Evolutionary conservation across 192 early-diverging fungal species (phyloP).

Genomic region (Gonapodya prolifera): DNA sequence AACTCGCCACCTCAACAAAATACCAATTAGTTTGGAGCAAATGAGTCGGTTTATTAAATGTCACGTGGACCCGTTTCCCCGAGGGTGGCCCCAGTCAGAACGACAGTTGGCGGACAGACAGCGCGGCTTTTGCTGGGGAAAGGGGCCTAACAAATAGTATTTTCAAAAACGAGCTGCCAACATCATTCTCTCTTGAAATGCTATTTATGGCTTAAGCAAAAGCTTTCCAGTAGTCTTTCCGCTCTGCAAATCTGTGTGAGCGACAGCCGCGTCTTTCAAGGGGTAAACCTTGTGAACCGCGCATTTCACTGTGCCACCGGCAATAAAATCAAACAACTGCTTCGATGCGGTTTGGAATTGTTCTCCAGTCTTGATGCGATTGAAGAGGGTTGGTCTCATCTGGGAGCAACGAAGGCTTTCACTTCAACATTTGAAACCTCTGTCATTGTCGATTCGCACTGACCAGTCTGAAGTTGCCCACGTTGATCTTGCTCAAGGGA

Average conservation of each 20-base stretch:
- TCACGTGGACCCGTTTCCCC: too few species aligned
- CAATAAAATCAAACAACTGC: constrained; percentile 48
- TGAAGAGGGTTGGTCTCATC: neutral
- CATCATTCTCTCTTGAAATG: constrained; percentile 19
- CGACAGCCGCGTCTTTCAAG: constrained; percentile 56
- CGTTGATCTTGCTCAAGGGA: constrained; percentile 38
- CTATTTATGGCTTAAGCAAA: constrained; percentile 34
- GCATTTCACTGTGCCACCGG: constrained; percentile 44
- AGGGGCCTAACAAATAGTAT: neutral
- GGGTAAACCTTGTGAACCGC: constrained; percentile 62
- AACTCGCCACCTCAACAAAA: too few species aligned
- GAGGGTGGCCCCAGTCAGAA: too few species aligned
- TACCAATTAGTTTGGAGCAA: too few species aligned
- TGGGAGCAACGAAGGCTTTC: neutral
- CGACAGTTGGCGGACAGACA: too few species aligned
- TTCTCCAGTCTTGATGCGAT: neutral
- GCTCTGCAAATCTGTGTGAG: constrained; percentile 65
- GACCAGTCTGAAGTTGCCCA: constrained; percentile 62
- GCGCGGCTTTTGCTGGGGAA: neutral
- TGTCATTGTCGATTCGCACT: constrained; percentile 31
- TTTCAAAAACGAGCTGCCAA: neutral
- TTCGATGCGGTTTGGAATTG: constrained; percentile 20
- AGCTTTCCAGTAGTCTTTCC: constrained; percentile 64
- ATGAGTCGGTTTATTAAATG: too few species aligned
- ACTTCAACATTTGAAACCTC: constrained; percentile 6